phyloP scores from a whole-genome alignment of 2,329 filamentous ascomycete genomes.

The Sarocladium oryzae region DNA sequence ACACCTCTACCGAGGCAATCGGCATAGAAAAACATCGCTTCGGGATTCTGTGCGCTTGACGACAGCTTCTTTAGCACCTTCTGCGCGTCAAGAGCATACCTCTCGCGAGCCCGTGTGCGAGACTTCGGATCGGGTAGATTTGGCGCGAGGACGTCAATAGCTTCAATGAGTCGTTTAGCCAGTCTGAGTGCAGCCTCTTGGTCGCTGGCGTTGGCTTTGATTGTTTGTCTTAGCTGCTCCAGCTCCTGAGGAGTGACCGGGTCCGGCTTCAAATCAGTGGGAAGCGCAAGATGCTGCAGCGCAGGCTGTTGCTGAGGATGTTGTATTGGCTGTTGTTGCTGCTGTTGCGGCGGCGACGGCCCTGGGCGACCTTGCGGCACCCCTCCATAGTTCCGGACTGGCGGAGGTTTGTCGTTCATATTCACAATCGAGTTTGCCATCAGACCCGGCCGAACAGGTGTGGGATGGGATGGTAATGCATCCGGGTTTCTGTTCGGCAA shows the following conservation, averaged over 20 bases:
- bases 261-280: slow-evolving; percentile 19
- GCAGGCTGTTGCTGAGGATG: slow-evolving; percentile 25
- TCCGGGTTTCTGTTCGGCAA: slow-evolving; percentile 32
- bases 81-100: slow-evolving; percentile 77
- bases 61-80: slow-evolving; percentile 89
- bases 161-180: slow-evolving; percentile 81
- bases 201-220: slow-evolving; percentile 67
- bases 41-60: slow-evolving; percentile 57
- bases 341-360: slow-evolving; percentile 16
- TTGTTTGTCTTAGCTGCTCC: slow-evolving; percentile 62
- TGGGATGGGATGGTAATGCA: slow-evolving; percentile 52
- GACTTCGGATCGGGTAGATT: slow-evolving; percentile 61
- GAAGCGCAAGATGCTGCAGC: slow-evolving; percentile 25
- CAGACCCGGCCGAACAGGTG: slow-evolving; percentile 56
- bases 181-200: slow-evolving; percentile 64
- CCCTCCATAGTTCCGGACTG: slow-evolving; percentile 48
- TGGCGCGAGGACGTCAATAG: slow-evolving; percentile 66
- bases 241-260: slow-evolving; percentile 73
- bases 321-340: slow-evolving; percentile 14
- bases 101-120: slow-evolving; percentile 70
- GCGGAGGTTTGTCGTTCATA: slow-evolving; percentile 50
- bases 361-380: slow-evolving; percentile 38
- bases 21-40: slow-evolving; percentile 90
- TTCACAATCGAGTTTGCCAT: slow-evolving; percentile 53
- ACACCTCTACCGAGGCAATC: slow-evolving; percentile 80